Percentiles rank a stretch among this genome's conserved stretches.
phyloP scores from a whole-genome alignment of 2,329 filamentous ascomycete species.

The Paecilomyces variotii region DNA sequence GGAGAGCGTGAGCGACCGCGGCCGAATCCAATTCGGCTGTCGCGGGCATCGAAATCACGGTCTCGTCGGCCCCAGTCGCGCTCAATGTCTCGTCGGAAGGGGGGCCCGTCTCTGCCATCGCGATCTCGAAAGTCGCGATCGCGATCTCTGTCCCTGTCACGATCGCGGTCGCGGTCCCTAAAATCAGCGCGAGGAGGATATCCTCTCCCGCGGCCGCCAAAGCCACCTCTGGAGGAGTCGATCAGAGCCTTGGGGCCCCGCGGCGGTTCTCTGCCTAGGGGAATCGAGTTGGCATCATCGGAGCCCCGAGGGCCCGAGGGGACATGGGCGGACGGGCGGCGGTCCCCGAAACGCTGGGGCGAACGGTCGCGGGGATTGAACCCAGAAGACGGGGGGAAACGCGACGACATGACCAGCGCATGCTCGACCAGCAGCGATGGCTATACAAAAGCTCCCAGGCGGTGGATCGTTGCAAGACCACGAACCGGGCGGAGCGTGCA shows the following conservation, averaged over 20 bases:
- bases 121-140: constrained; percentile 18
- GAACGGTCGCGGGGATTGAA: constrained; percentile 60
- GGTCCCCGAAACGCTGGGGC: constrained; percentile 62
- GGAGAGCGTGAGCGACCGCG: constrained; percentile 39
- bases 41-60: constrained; percentile 38
- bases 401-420: constrained; percentile 46
- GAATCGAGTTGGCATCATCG: constrained; percentile 54
- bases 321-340: constrained; percentile 59
- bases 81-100: constrained; percentile 34
- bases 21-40: constrained; percentile 36
- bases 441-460: background rate
- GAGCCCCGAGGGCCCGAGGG: constrained; percentile 40
- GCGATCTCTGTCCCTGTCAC: constrained; percentile 24
- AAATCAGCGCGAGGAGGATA: constrained; percentile 55
- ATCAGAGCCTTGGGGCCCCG: constrained; percentile 73
- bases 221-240: constrained; percentile 53
- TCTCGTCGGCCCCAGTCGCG: constrained; percentile 41
- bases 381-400: constrained; percentile 57
- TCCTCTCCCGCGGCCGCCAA: constrained; percentile 49
- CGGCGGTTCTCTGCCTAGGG: constrained; percentile 61
- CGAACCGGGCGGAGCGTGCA: background rate
- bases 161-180: constrained; percentile 40
- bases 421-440: constrained; percentile 17
- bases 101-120: constrained; percentile 24
- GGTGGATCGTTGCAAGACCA: background rate